Evolutionary conservation across 768 basidiomycete genomes (phyloP), one percentile per base, ranked within the genome.

Genomic region (Boletus vermiculosoides): DNA sequence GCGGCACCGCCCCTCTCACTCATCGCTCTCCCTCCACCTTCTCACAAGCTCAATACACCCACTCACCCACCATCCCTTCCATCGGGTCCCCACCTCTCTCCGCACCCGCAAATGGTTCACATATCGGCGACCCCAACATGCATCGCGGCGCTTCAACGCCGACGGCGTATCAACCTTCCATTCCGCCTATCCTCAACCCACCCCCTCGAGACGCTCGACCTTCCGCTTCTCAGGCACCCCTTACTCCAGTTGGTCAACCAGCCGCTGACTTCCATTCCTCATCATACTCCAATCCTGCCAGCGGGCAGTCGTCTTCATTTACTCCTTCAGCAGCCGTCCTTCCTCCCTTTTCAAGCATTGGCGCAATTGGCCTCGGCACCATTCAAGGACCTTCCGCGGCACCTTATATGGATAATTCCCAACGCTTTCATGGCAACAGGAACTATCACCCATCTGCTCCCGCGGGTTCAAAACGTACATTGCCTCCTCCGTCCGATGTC

Each of bases 321-420:
- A 54, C 67, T 54, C 67, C 74, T 41, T 80, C 81, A 57, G 80
- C 80, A 2, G 83, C 82, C 28, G 76, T 81, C 41, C 77, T 89
- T 10, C 88, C 88, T 16, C 87, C 88, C 0, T 88, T 90, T 67
- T 88, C 88, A 9, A 85, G 80, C 45, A 78, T 89, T 34, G 82
- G 85, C 50, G 76, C 76, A 16, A 84, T 87, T 78, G 81, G 67
- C 66, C 63, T 62, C 18, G 64, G 78, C 44, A 59, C 62, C 37
- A 74, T 78, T 56, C 79, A 79, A 50, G 75, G 73, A 50, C 82
- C 83, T 59, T 73, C 85, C 46, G 82, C 88, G 28, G 68, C 81
- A 58, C 83, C 88, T 36, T 85, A 85, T 52, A 63, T 66, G 37
- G 84, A 86, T 54, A 65, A 62, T 52, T 65, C 73, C 5, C 76